phyloP scores from a whole-genome alignment of 768 basidiomycete genomes.

The Galerina marginata region DNA sequence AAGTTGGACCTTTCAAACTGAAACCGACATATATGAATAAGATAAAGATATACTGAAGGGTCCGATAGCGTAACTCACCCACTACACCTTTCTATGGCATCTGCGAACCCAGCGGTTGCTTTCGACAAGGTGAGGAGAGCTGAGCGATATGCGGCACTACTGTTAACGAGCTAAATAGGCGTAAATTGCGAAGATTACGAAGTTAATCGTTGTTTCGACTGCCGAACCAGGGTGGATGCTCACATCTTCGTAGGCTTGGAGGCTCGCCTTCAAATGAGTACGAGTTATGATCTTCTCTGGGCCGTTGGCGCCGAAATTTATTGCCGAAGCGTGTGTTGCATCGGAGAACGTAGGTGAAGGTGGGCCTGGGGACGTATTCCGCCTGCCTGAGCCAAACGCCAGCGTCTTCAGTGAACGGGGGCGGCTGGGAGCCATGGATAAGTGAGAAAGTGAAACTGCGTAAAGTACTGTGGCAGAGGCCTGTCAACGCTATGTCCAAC shows the following conservation, averaged over 20 bases:
- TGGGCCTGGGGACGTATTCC: conserved; percentile 56
- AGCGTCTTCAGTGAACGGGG: conserved; percentile 64
- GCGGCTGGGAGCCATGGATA: conserved; percentile 47
- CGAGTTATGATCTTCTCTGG: conserved; percentile 85
- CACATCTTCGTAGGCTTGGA: conserved; percentile 85
- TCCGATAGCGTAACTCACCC: conserved; percentile 53
- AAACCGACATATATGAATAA: conserved; percentile 4
- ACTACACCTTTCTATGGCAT: conserved; percentile 84
- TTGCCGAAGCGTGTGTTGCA: conserved; percentile 74
- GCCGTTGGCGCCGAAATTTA: conserved; percentile 77
- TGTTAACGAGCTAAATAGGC: conserved; percentile 65
- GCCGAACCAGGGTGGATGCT: conserved; percentile 30
- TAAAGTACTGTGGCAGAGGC: not conserved
- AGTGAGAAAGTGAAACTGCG: conserved; percentile 11
- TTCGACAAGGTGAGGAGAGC: conserved; percentile 83
- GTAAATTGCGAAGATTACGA: not conserved
- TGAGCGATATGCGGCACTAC: conserved; percentile 79
- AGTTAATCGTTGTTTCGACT: not conserved
- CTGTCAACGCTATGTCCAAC: conserved; percentile 2
- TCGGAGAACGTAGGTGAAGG: conserved; percentile 89
- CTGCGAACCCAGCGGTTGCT: conserved; percentile 84
- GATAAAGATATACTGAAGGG: not conserved
- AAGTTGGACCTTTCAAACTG: conserved; percentile 79
- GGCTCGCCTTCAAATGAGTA: conserved; percentile 73
- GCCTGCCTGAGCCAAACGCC: conserved; percentile 49